Evolutionary conservation across 352 stramenopile species (phyloP).

Genomic region (Pythium dissotocum): DNA sequence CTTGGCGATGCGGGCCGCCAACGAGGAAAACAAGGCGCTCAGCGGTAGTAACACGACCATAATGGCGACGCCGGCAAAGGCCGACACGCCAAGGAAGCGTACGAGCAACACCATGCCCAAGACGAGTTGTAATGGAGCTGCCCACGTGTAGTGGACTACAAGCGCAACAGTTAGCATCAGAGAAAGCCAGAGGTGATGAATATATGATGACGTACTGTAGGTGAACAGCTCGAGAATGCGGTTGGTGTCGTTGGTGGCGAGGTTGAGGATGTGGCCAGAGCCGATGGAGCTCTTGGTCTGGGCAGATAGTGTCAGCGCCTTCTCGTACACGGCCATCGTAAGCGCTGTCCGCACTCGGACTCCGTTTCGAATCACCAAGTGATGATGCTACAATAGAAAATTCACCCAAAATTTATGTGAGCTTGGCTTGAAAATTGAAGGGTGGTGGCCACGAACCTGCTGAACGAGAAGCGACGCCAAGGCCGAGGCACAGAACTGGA

Average conservation of each 20-base stretch:
- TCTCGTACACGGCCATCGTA: constrained; percentile 66
- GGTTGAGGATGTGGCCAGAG: constrained; percentile 90
- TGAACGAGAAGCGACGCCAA: constrained; percentile 63
- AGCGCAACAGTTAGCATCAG: background rate
- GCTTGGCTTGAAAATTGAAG: background rate
- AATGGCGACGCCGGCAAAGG: constrained; percentile 52
- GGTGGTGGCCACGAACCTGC: constrained; percentile 28
- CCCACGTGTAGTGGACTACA: constrained; percentile 63
- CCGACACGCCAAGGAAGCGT: constrained; percentile 49
- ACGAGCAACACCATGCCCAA: constrained; percentile 55
- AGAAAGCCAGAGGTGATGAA: background rate
- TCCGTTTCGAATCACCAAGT: constrained; percentile 62
- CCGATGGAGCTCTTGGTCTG: constrained; percentile 56
- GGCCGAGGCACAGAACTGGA: constrained; percentile 44
- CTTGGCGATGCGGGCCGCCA: constrained; percentile 42
- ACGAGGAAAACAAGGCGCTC: constrained; percentile 41
- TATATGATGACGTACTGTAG: constrained; percentile 20
- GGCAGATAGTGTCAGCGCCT: constrained; percentile 55
- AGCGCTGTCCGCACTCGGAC: constrained; percentile 63
- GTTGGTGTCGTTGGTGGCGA: constrained; percentile 93
- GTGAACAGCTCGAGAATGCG: constrained; percentile 88
- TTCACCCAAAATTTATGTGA: background rate
- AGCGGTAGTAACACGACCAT: constrained; percentile 58
- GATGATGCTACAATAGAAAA: constrained; percentile 37
- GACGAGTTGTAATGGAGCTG: constrained; percentile 59